Base-by-base conservation (phyloP, 257 asterid genomes). In the Lavandula angustifolia region DNA sequence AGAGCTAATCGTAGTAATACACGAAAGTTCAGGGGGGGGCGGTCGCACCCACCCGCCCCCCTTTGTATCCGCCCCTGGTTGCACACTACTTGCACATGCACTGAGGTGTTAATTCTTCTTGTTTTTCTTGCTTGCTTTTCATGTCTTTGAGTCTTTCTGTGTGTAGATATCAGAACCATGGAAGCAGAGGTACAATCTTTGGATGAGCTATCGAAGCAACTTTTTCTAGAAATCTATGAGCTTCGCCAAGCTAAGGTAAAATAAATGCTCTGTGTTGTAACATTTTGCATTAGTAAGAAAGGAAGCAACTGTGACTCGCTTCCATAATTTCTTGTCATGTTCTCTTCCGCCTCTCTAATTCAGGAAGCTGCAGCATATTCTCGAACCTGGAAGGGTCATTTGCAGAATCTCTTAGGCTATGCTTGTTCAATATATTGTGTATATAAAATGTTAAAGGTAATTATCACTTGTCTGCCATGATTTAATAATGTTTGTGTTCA, bases 361-460 rank as follows among this genome's bases (percentile, higher is more conserved):
- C 91, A 94, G 99, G 97, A 94, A 81, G 99, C 99, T 79, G 99
- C 99, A 66, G 92, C 96, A 18, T 94, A 87, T 83, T 94, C 99
- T 73, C 91, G 99, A 68, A 94, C 97, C 34, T 94, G 99, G 99
- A 94, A 76, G 88, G 99, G 99, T 62, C 99, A 94, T 85, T 64
- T 94, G 90, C 97, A 94, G 87, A 94, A 94, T 82, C 85, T 94
- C 43, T 80, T 94, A 84, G 99, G 99, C 67, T 94, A 94, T 78
- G 96, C 84, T 7, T 87, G 95, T 71, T 90, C 99, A 44, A 78
- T 80, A 51, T 94, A 94, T 82, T 94, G 99, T 80, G 97, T 90
- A 17, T 94, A 85, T 80, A 94, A 94, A 75, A 94, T 94, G 99
- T 67, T 94, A 56, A 94, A 87, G 97, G 99, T 87, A 62, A 67